phyloP scores from a whole-genome alignment of 2,329 filamentous ascomycete genomes.

The Pseudogymnoascus sp. region DNA sequence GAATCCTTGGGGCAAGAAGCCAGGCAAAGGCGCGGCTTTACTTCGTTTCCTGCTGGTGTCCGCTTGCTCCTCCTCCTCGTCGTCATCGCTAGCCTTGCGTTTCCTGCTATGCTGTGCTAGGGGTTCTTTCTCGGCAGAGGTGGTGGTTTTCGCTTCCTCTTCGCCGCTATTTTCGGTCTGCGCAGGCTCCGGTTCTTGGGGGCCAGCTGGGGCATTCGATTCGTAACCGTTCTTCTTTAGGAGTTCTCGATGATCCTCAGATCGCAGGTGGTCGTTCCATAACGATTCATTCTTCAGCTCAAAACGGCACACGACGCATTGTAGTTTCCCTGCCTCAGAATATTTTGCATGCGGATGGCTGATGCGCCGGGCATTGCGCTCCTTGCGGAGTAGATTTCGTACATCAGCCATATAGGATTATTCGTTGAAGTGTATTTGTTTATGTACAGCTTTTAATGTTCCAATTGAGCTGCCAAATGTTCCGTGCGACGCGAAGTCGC shows the following conservation, averaged over 20 bases:
- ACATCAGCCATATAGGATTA: conserved; percentile 62
- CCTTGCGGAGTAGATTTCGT: conserved; percentile 68
- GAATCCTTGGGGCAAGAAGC: conserved; percentile 29
- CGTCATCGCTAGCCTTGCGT: conserved; percentile 36
- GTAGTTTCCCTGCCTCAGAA: conserved; percentile 57
- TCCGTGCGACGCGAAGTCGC: not conserved
- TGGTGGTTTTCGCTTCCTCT: not conserved
- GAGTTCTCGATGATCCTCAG: conserved; percentile 36
- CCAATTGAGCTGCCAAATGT: conserved; percentile 3
- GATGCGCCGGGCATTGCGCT: conserved; percentile 66
- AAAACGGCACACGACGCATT: conserved; percentile 59
- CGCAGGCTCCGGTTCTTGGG: not conserved
- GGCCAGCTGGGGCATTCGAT: conserved; percentile 12
- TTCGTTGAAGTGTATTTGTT: not conserved
- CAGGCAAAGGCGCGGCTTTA: conserved; percentile 25
- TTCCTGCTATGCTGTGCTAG: conserved; percentile 34
- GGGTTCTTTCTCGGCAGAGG: not conserved
- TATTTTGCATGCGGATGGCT: conserved; percentile 62
- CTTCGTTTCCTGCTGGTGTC: conserved; percentile 37
- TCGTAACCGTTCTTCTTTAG: conserved; percentile 24
- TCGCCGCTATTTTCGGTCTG: not conserved
- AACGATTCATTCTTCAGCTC: conserved; percentile 56
- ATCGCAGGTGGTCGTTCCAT: conserved; percentile 56
- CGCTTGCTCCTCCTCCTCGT: conserved; percentile 30
- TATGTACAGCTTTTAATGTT: not conserved